These are phyloP conservation scores for Kalmanozyma brasiliensis DNA, from an alignment of 1,284 basidiomycete genomes.

Conservation along the genomic window DNA sequence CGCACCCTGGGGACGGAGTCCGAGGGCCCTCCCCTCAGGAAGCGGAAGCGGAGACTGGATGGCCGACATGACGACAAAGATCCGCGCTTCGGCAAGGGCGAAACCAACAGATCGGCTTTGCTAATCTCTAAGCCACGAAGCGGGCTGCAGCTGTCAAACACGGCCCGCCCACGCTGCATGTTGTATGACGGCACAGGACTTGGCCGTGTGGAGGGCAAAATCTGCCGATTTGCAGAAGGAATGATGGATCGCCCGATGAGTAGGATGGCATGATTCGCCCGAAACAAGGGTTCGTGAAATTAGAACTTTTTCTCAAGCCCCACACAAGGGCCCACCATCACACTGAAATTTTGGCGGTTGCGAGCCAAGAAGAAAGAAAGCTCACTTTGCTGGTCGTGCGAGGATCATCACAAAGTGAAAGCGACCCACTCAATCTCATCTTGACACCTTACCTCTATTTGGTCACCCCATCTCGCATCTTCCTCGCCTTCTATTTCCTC, in stretches of 20 bases:
- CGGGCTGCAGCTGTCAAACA: slow-evolving; percentile 29
- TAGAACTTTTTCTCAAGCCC: slow-evolving; percentile 21
- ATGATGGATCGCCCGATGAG: slow-evolving; percentile 1
- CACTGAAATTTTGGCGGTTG: not conserved
- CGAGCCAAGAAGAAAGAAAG: slow-evolving; percentile 4
- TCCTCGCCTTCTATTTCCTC: not conserved
- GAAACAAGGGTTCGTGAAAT: slow-evolving; percentile 10
- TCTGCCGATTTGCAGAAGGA: slow-evolving; percentile 10
- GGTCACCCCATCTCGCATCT: slow-evolving; percentile 13
- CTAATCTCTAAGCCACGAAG: slow-evolving; percentile 27
- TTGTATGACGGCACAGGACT: too few relatives aligned
- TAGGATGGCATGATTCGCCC: slow-evolving; percentile 1
- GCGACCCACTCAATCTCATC: not conserved
- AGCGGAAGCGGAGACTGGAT: too few relatives aligned
- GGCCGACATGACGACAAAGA: slow-evolving; percentile 5
- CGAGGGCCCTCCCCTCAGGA: too few relatives aligned
- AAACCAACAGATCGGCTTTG: slow-evolving; percentile 25
- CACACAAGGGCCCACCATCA: not conserved
- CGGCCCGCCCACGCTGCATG: too few relatives aligned
- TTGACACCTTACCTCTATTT: slow-evolving; percentile 33
- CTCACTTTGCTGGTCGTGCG: not conserved
- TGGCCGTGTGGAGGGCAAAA: slow-evolving; percentile 18
- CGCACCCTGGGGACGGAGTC: too few relatives aligned
- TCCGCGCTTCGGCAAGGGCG: too few relatives aligned
- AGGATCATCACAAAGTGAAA: not conserved